phyloP scores from a whole-genome alignment of 2,329 filamentous ascomycete genomes.

The Claviceps humidiphila region DNA sequence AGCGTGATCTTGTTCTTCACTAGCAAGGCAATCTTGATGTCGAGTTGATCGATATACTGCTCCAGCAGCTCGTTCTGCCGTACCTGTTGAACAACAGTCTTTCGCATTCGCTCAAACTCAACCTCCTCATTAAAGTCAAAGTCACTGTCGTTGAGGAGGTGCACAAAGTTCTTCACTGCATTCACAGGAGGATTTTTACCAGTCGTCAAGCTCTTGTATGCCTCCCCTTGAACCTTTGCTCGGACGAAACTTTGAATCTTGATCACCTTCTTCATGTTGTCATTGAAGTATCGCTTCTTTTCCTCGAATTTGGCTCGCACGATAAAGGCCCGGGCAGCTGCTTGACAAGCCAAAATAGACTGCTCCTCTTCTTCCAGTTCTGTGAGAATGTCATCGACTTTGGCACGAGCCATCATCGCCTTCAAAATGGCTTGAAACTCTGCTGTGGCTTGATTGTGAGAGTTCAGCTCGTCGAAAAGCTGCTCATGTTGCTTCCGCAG shows the following conservation, averaged over 20 bases:
- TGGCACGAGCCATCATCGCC: constrained; percentile 64
- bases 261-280: constrained; percentile 98
- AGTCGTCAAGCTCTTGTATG: constrained; percentile 91
- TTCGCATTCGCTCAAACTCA: constrained; percentile 86
- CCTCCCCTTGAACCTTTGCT: constrained; percentile 89
- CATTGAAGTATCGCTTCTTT: constrained; percentile 77
- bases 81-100: constrained; percentile 94
- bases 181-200: constrained; percentile 95
- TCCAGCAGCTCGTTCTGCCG: constrained; percentile 94
- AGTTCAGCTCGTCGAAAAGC: constrained; percentile 56
- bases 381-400: constrained; percentile 59
- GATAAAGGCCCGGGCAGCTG: constrained; percentile 57
- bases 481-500: constrained; percentile 46
- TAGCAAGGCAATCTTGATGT: constrained; percentile 95
- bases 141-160: constrained; percentile 92
- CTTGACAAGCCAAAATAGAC: constrained; percentile 60
- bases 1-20: constrained; percentile 99
- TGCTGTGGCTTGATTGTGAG: constrained; percentile 52
- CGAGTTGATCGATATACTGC: constrained; percentile 94
- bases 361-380: constrained; percentile 76
- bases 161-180: constrained; percentile 95
- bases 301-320: constrained; percentile 66
- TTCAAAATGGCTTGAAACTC: constrained; percentile 64
- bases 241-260: constrained; percentile 97
- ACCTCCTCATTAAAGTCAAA: constrained; percentile 99